These are phyloP conservation scores for Phellinidium pouzarii DNA, from an alignment of 1,284 basidiomycete species.

Conservation along the genomic window DNA sequence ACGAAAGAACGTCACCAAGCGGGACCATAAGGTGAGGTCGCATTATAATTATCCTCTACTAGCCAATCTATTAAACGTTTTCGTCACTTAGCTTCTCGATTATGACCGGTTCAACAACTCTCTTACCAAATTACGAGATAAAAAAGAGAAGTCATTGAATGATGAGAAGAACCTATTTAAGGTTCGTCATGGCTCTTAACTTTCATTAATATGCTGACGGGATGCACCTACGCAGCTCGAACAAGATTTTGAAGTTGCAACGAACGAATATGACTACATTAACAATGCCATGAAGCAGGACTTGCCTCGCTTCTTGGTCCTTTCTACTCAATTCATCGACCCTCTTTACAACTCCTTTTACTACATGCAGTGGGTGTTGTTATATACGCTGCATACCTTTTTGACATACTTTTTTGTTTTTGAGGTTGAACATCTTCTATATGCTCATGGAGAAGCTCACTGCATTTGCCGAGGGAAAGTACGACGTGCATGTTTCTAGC, in stretches of 20 bases:
- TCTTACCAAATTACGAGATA: slow-evolving; percentile 90
- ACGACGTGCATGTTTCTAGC: slow-evolving; percentile 61
- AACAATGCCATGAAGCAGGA: slow-evolving; percentile 92
- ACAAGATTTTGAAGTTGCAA: slow-evolving; percentile 94
- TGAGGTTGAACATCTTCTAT: slow-evolving; percentile 89
- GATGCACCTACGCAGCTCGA: slow-evolving; percentile 53
- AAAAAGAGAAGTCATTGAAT: slow-evolving; percentile 91
- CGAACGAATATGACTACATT: slow-evolving; percentile 95
- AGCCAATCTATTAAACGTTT: slow-evolving; percentile 11
- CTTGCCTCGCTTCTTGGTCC: slow-evolving; percentile 84
- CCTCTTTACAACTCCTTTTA: slow-evolving; percentile 98
- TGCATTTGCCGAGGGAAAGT: slow-evolving; percentile 80
- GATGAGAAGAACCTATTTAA: slow-evolving; percentile 97
- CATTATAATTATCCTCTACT: background rate
- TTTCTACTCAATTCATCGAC: slow-evolving; percentile 87
- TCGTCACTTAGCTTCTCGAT: slow-evolving; percentile 66
- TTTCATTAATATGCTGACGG: background rate
- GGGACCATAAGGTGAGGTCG: slow-evolving; percentile 82
- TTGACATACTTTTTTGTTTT: background rate
- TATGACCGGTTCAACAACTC: slow-evolving; percentile 97
- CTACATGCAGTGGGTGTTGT: slow-evolving; percentile 89
- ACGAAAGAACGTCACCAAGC: slow-evolving; percentile 91
- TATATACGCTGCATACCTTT: background rate
- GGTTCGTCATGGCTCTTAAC: slow-evolving; percentile 33
- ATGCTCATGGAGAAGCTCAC: slow-evolving; percentile 90